phyloP scores from a whole-genome alignment of 2,329 filamentous ascomycete species.

The Ceratocystis lukuohia region DNA sequence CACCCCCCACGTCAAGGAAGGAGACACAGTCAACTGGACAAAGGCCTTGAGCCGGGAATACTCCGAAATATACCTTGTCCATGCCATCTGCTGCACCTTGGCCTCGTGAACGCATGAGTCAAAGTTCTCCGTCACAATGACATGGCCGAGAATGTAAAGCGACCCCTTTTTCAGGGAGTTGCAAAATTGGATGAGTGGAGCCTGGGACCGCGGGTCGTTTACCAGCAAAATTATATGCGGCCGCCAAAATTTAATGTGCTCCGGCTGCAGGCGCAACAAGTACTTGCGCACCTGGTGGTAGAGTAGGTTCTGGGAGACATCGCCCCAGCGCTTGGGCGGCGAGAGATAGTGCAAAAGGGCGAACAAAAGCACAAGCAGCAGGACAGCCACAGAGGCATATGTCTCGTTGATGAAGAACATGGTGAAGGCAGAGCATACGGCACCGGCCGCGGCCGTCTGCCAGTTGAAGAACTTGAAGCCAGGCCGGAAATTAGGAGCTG shows the following conservation, averaged over 20 bases:
- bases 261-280: constrained; percentile 64
- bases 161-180: constrained; percentile 83
- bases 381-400: constrained; percentile 64
- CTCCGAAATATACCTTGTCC: constrained; percentile 73
- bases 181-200: constrained; percentile 76
- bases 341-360: constrained; percentile 73
- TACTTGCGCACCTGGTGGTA: constrained; percentile 81
- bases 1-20: constrained; percentile 70
- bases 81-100: constrained; percentile 64
- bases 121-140: constrained; percentile 78
- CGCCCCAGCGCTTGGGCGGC: constrained; percentile 78
- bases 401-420: constrained; percentile 87
- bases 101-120: constrained; percentile 65
- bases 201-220: constrained; percentile 69
- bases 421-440: constrained; percentile 60
- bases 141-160: constrained; percentile 73
- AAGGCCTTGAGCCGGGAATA: constrained; percentile 80
- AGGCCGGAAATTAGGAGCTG: constrained; percentile 77
- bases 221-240: constrained; percentile 76
- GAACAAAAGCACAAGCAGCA: constrained; percentile 62
- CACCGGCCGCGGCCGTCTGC: constrained; percentile 64
- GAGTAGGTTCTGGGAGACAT: constrained; percentile 79
- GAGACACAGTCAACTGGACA: constrained; percentile 73
- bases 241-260: constrained; percentile 89
- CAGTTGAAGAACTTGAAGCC: constrained; percentile 84